Evolutionary conservation across 2,329 filamentous ascomycete genomes (phyloP).

Genomic region (Eurotiales sp.): DNA sequence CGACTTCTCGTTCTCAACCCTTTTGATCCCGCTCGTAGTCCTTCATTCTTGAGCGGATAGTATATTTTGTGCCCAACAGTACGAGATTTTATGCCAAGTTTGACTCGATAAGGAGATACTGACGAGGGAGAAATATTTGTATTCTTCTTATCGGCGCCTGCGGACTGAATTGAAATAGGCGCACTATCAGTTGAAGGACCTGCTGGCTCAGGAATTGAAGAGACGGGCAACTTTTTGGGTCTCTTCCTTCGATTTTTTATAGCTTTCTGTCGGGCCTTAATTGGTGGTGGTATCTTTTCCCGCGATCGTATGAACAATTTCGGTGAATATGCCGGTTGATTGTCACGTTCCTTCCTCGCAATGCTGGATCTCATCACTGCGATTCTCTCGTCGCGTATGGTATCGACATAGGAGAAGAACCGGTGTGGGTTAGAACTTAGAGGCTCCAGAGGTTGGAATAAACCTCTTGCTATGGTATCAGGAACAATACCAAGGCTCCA

Average conservation of each 20-base stretch:
- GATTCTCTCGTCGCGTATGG: background rate
- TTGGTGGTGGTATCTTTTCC: too few relatives aligned
- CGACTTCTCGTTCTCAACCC: background rate
- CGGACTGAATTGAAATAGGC: background rate
- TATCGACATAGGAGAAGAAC: constrained; percentile 20
- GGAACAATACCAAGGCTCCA: constrained; percentile 16
- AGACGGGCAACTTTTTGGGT: background rate
- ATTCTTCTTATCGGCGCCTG: background rate
- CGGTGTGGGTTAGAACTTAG: constrained; percentile 20
- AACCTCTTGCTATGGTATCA: constrained; percentile 14
- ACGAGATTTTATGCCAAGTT: too few relatives aligned
- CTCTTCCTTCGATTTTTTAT: background rate
- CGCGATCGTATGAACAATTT: too few relatives aligned
- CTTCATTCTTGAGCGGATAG: background rate
- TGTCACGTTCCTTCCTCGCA: too few relatives aligned
- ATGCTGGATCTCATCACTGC: too few relatives aligned
- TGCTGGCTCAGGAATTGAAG: background rate
- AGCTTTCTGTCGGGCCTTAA: too few relatives aligned
- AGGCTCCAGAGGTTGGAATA: constrained; percentile 20
- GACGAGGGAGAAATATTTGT: too few relatives aligned
- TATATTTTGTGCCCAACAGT: too few relatives aligned
- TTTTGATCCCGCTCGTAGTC: background rate
- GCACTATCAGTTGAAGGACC: background rate
- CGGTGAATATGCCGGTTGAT: too few relatives aligned
- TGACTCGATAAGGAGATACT: too few relatives aligned